A percentile compares a stretch with the other conserved stretches of the same genome.
Evolutionary conservation across 306 rosid species (phyloP).

Genomic region (Fagus crenata): DNA sequence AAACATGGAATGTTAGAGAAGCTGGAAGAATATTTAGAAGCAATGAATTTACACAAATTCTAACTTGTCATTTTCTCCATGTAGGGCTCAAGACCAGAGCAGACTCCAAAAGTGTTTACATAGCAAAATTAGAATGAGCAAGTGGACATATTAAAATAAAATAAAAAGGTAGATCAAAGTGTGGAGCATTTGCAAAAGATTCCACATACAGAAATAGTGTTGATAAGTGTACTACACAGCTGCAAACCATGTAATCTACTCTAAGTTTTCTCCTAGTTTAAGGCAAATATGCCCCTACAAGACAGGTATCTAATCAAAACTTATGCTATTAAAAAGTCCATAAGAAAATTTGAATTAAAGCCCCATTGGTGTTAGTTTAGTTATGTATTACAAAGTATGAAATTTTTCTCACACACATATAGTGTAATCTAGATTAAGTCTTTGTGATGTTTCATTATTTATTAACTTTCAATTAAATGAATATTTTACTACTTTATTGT

Average conservation of each 20-base stretch:
- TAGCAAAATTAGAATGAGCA: background rate
- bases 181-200: background rate
- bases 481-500: too few relatives aligned
- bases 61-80: background rate
- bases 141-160: background rate
- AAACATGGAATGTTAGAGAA: background rate
- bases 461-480: too few relatives aligned
- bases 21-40: background rate
- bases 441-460: too few relatives aligned
- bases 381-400: too few relatives aligned
- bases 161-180: background rate
- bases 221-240: background rate
- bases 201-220: background rate
- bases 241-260: background rate
- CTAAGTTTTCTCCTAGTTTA: background rate
- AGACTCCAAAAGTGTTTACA: background rate
- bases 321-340: too few relatives aligned
- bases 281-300: background rate
- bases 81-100: background rate
- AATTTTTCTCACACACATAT: too few relatives aligned
- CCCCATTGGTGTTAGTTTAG: too few relatives aligned
- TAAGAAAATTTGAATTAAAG: too few relatives aligned
- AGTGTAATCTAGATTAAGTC: too few relatives aligned
- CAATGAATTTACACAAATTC: background rate
- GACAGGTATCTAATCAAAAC: too few relatives aligned